These are phyloP conservation scores for Maudiozyma turicensis DNA, from an alignment of 805 yeast genomes.

Conservation along the genomic window DNA sequence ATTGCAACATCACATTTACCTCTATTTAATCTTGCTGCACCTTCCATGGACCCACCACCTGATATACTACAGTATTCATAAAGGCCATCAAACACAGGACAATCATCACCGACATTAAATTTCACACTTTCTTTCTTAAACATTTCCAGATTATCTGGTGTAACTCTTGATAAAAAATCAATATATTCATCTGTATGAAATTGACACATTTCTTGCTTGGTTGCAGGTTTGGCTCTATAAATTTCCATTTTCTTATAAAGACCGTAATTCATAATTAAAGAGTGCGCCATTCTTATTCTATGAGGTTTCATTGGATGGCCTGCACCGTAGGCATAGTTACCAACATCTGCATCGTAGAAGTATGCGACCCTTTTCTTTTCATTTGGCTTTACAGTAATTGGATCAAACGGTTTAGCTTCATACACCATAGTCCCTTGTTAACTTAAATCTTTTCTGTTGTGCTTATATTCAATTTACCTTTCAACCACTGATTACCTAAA, in stretches of 20 bases:
- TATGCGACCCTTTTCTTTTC: constrained; percentile 56
- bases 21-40: constrained; percentile 73
- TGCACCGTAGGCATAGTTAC: constrained; percentile 95
- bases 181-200: constrained; percentile 97
- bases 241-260: constrained; percentile 95
- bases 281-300: constrained; percentile 97
- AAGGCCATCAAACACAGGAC: constrained; percentile 91
- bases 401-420: constrained; percentile 53
- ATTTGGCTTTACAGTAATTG: constrained; percentile 45
- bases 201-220: constrained; percentile 96
- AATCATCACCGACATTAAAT: constrained; percentile 88
- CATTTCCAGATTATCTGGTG: constrained; percentile 84
- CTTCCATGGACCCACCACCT: constrained; percentile 92
- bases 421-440: constrained; percentile 30
- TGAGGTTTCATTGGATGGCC: constrained; percentile 99
- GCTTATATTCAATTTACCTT: no score
- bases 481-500: no score
- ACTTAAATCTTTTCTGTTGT: background rate
- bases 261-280: constrained; percentile 93
- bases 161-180: constrained; percentile 80
- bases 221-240: constrained; percentile 94
- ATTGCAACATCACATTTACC: constrained; percentile 91
- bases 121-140: constrained; percentile 80
- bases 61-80: constrained; percentile 82
- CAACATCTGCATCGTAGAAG: constrained; percentile 85